These are phyloP conservation scores for Hyaloperonospora arabidopsidis DNA, from an alignment of 352 stramenopile genomes.

Conservation along the genomic window DNA sequence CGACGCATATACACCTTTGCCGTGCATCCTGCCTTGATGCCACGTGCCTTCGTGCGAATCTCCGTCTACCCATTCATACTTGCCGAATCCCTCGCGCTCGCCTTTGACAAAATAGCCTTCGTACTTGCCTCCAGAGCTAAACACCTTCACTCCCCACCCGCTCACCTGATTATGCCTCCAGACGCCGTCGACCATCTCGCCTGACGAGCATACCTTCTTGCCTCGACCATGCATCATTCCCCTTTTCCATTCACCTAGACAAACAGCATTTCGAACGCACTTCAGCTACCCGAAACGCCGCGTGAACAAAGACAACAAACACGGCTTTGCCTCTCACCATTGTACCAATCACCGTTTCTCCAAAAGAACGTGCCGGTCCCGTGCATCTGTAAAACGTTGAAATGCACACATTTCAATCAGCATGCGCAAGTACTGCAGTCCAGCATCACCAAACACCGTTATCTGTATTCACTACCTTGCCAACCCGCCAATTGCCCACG, in stretches of 20 bases:
- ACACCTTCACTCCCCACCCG: slow-evolving; percentile 58
- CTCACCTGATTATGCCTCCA: slow-evolving; percentile 58
- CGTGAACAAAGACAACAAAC: slow-evolving; percentile 4
- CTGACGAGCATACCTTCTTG: slow-evolving; percentile 54
- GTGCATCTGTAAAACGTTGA: slow-evolving; percentile 46
- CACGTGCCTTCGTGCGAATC: slow-evolving; percentile 59
- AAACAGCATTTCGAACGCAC: slow-evolving; percentile 8
- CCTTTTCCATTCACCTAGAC: slow-evolving; percentile 65
- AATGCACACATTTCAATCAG: slow-evolving; percentile 4
- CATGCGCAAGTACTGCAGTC: background rate
- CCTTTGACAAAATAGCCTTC: slow-evolving; percentile 52
- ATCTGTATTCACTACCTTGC: slow-evolving; percentile 39
- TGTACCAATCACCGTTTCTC: slow-evolving; percentile 68
- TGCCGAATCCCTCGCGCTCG: slow-evolving; percentile 58
- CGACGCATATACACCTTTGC: slow-evolving; percentile 45
- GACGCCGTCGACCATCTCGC: slow-evolving; percentile 52
- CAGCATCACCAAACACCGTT: background rate
- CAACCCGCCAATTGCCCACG: slow-evolving; percentile 72
- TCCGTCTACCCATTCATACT: slow-evolving; percentile 64
- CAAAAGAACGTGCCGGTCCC: slow-evolving; percentile 62
- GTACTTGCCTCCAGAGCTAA: slow-evolving; percentile 61
- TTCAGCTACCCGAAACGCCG: slow-evolving; percentile 10
- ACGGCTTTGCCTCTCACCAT: slow-evolving; percentile 37
- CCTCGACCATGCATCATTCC: slow-evolving; percentile 69
- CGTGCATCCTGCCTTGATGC: slow-evolving; percentile 52